A percentile compares a stretch with the other conserved stretches of the same genome.
phyloP scores from a whole-genome alignment of 2,329 filamentous ascomycete genomes.

The Didymella keratinophila region DNA sequence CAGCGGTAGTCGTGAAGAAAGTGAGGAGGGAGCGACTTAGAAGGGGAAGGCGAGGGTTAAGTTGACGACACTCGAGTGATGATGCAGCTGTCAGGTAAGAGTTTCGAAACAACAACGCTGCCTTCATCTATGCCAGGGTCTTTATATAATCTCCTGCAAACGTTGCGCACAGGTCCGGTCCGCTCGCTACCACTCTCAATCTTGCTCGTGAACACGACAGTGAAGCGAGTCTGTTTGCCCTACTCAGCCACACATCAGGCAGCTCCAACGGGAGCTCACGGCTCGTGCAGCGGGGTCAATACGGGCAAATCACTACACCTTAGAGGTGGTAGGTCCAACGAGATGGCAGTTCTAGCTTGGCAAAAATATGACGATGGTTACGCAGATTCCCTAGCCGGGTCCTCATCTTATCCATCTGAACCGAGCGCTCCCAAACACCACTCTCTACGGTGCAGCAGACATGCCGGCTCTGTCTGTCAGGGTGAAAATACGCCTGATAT shows the following conservation, averaged over 20 bases:
- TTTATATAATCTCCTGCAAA: conserved; percentile 27
- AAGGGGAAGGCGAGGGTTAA: conserved; percentile 5
- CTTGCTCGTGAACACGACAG: conserved; percentile 17
- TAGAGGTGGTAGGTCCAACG: conserved; percentile 1
- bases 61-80: conserved; percentile 9
- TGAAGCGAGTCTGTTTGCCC: conserved; percentile 20
- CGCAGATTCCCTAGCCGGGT: conserved; percentile 5
- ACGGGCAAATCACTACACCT: conserved; percentile 14
- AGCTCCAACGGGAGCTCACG: conserved; percentile 13
- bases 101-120: conserved; percentile 29
- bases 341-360: conserved; percentile 11
- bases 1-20: conserved; percentile 1
- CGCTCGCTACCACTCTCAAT: conserved; percentile 21
- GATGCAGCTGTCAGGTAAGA: conserved; percentile 21
- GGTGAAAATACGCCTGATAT: conserved; percentile 5
- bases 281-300: conserved; percentile 20
- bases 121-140: conserved; percentile 23
- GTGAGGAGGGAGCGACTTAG: conserved; percentile 8
- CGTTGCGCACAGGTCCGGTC: conserved; percentile 24
- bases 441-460: conserved; percentile 1
- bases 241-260: conserved; percentile 21
- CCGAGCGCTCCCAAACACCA: conserved; percentile 4
- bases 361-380: conserved; percentile 4
- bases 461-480: background rate
- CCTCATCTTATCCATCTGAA: conserved; percentile 12